phyloP scores from a whole-genome alignment of 352 stramenopile genomes.

The Phytophthora sansomeana region DNA sequence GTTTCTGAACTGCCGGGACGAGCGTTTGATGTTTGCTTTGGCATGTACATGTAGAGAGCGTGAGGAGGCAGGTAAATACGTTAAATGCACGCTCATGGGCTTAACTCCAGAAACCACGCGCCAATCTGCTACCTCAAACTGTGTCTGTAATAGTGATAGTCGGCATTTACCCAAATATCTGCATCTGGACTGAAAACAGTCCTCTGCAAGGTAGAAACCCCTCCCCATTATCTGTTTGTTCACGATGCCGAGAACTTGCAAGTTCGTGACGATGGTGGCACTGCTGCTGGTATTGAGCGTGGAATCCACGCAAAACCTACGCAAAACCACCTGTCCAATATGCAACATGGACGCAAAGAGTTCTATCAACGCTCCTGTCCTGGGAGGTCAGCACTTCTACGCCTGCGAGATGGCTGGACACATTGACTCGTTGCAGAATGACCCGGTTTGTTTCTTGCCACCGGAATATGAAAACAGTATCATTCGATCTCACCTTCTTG shows the following conservation, averaged over 20 bases:
- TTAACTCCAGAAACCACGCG: background rate
- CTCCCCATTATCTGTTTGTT: background rate
- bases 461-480: background rate
- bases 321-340: slow-evolving; percentile 46
- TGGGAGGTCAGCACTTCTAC: slow-evolving; percentile 66
- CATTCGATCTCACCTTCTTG: background rate
- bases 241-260: slow-evolving; percentile 1
- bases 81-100: background rate
- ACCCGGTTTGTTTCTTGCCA: slow-evolving; percentile 44
- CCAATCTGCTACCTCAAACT: background rate
- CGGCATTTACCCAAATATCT: too few species aligned
- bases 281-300: slow-evolving; percentile 18
- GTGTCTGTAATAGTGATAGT: too few species aligned
- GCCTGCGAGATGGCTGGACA: slow-evolving; percentile 79
- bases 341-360: slow-evolving; percentile 51
- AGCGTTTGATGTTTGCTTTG: too few species aligned
- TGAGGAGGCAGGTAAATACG: too few species aligned
- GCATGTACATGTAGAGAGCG: too few species aligned
- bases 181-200: background rate
- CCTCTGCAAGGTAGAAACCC: background rate
- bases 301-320: slow-evolving; percentile 48
- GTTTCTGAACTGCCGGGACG: slow-evolving; percentile 5
- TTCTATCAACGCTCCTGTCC: slow-evolving; percentile 57
- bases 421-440: slow-evolving; percentile 67
- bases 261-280: slow-evolving; percentile 21